Conservation (phyloP, 345 rosid genomes). For the Eucalyptus virginea region DNA sequence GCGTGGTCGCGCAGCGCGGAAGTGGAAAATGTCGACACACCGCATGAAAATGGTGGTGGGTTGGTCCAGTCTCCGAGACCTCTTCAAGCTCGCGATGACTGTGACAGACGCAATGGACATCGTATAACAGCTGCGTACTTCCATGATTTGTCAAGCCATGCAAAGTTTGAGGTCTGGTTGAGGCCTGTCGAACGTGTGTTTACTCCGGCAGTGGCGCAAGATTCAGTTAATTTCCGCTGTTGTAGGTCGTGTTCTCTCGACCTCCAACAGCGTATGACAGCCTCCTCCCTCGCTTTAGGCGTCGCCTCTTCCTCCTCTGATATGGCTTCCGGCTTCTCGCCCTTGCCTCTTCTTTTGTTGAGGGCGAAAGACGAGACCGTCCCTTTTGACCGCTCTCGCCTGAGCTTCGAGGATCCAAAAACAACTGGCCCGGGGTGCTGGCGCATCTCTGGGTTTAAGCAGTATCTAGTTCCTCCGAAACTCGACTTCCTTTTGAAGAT, state of each 20-base stretch:
- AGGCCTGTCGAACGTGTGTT: neutral
- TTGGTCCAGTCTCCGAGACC: neutral
- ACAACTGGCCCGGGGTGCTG: slow-evolving; percentile 50
- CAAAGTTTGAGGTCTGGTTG: neutral
- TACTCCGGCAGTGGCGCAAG: neutral
- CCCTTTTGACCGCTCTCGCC: slow-evolving; percentile 38
- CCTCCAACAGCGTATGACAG: slow-evolving; percentile 11
- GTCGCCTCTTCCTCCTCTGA: slow-evolving; percentile 68
- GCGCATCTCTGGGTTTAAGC: slow-evolving; percentile 13
- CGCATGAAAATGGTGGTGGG: neutral
- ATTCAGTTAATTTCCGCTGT: neutral
- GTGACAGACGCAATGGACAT: neutral
- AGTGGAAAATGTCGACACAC: neutral
- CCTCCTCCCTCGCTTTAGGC: slow-evolving; percentile 62
- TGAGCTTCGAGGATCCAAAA: slow-evolving; percentile 44
- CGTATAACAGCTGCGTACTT: neutral
- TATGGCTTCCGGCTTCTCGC: slow-evolving; percentile 45
- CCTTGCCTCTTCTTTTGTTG: slow-evolving; percentile 59
- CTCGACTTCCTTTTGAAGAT: slow-evolving; percentile 13
- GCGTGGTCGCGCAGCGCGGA: neutral
- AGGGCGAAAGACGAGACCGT: slow-evolving; percentile 40
- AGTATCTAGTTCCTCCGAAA: slow-evolving; percentile 6
- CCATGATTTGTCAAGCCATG: neutral
- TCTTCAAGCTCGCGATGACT: neutral
- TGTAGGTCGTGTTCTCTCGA: neutral